Conservation (phyloP, 2,329 filamentous ascomycete species). For the Onygenales sp. region DNA sequence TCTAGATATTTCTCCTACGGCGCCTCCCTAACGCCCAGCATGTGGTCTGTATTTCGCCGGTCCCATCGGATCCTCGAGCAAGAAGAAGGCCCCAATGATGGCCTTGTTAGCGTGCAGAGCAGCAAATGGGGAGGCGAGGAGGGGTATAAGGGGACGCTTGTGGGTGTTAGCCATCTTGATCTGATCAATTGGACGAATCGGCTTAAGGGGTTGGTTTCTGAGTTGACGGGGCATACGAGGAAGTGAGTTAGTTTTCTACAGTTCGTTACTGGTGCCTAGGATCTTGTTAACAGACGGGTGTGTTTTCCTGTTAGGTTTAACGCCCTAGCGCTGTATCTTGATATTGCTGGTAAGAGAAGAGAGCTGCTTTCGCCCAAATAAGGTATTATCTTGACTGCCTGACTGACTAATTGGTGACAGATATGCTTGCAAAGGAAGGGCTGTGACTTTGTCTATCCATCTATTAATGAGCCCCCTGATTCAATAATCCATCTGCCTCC, state of each 20-base stretch:
- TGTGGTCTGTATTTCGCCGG: conserved; percentile 48
- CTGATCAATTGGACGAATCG: conserved; percentile 59
- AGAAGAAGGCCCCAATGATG: conserved; percentile 52
- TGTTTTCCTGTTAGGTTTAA: conserved; percentile 44
- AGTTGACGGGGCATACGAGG: conserved; percentile 45
- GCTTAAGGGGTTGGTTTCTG: conserved; percentile 49
- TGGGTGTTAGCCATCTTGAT: conserved; percentile 56
- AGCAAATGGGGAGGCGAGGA: conserved; percentile 48
- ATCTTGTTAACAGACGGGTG: conserved; percentile 1
- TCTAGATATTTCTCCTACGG: conserved; percentile 54
- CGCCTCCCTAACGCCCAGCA: conserved; percentile 45
- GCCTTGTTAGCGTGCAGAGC: conserved; percentile 51
- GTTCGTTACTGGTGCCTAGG: background rate
- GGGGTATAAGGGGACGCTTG: conserved; percentile 51
- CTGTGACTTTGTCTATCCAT: conserved; percentile 18
- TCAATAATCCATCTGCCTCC: background rate
- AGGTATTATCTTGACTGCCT: background rate
- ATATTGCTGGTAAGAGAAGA: conserved; percentile 49
- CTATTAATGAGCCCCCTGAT: background rate
- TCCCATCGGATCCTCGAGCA: conserved; percentile 46
- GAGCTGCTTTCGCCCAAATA: background rate
- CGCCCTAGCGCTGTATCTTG: conserved; percentile 53
- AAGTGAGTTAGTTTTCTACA: conserved; percentile 31
- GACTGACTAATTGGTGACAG: conserved; percentile 11
- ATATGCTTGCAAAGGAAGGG: conserved; percentile 64